Conservation (phyloP, 495 filamentous ascomycete genomes). For the Penicillium pancosmium region DNA sequence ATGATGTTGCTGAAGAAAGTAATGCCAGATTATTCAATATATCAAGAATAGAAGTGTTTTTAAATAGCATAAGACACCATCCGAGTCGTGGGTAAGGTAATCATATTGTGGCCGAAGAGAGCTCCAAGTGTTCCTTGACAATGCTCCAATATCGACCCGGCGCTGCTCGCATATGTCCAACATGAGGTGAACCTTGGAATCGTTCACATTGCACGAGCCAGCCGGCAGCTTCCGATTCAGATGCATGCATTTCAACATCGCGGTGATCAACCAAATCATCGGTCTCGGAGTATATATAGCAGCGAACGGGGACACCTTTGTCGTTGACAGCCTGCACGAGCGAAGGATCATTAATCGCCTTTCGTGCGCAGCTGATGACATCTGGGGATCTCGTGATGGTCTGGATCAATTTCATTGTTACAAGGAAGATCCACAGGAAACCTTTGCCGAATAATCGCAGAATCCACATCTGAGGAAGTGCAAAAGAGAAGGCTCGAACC, state of each 20-base stretch:
- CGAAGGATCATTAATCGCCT: slow-evolving; percentile 32
- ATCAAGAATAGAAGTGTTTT: neutral
- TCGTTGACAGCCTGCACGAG: slow-evolving; percentile 29
- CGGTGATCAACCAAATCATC: slow-evolving; percentile 44
- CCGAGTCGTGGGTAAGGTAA: neutral
- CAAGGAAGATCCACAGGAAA: slow-evolving; percentile 28
- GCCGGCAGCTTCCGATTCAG: slow-evolving; percentile 36
- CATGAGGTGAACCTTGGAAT: slow-evolving; percentile 46
- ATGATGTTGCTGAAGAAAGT: neutral
- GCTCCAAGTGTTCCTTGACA: slow-evolving; percentile 31
- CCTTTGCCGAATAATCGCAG: slow-evolving; percentile 33
- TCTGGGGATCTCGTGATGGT: slow-evolving; percentile 24
- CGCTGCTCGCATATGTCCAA: slow-evolving; percentile 46
- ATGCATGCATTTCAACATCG: slow-evolving; percentile 48
- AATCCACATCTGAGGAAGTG: slow-evolving; percentile 37
- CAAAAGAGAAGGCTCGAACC: slow-evolving; percentile 41
- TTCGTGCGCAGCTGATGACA: slow-evolving; percentile 30
- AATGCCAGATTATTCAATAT: neutral
- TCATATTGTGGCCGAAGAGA: neutral
- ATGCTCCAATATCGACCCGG: slow-evolving; percentile 48
- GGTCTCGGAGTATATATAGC: slow-evolving; percentile 50
- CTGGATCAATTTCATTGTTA: slow-evolving; percentile 16
- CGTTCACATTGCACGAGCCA: slow-evolving; percentile 41
- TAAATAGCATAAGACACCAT: neutral
- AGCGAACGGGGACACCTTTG: slow-evolving; percentile 24